Percentiles rank a stretch among this genome's conserved stretches.
These are phyloP conservation scores for Neonectria sp. DNA, from an alignment of 2,329 filamentous ascomycete species.

Conservation along the genomic window DNA sequence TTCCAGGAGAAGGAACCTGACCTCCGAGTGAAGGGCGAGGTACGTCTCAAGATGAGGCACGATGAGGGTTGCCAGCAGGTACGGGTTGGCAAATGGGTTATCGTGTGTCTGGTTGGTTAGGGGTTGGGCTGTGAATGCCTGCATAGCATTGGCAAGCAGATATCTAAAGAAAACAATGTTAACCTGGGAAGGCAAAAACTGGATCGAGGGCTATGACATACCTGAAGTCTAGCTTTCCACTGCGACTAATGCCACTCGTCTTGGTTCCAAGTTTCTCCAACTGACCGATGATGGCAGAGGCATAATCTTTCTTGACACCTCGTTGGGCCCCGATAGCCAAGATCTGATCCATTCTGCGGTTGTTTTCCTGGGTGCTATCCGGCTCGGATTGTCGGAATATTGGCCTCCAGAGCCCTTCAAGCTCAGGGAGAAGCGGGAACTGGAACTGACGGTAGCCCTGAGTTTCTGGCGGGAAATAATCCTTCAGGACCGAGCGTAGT, in stretches of 20 bases:
- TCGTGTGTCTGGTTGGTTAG: constrained; percentile 65
- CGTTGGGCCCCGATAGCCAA: constrained; percentile 72
- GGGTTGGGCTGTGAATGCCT: constrained; percentile 68
- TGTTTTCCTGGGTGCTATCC: constrained; percentile 49
- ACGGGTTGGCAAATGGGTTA: constrained; percentile 69
- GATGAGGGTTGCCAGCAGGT: constrained; percentile 70
- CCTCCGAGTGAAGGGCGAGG: constrained; percentile 65
- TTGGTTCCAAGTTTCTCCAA: constrained; percentile 70
- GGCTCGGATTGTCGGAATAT: constrained; percentile 60
- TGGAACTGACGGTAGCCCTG: constrained; percentile 64
- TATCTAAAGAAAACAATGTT: constrained; percentile 59
- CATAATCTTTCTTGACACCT: constrained; percentile 66
- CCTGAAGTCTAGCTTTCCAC: constrained; percentile 72
- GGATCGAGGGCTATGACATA: constrained; percentile 50
- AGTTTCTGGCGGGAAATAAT: constrained; percentile 65
- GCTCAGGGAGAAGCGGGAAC: constrained; percentile 64
- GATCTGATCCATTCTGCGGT: constrained; percentile 68
- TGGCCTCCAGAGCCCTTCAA: constrained; percentile 67
- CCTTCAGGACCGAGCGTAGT: constrained; percentile 66
- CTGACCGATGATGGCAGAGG: constrained; percentile 63
- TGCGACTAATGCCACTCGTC: constrained; percentile 64
- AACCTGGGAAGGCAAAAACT: not conserved
- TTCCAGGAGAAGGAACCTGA: constrained; percentile 72
- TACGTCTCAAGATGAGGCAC: constrained; percentile 74
- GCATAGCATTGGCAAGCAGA: constrained; percentile 73